Evolutionary conservation across 352 stramenopile species (phyloP).

Genomic region (Globisporangium okanoganense): DNA sequence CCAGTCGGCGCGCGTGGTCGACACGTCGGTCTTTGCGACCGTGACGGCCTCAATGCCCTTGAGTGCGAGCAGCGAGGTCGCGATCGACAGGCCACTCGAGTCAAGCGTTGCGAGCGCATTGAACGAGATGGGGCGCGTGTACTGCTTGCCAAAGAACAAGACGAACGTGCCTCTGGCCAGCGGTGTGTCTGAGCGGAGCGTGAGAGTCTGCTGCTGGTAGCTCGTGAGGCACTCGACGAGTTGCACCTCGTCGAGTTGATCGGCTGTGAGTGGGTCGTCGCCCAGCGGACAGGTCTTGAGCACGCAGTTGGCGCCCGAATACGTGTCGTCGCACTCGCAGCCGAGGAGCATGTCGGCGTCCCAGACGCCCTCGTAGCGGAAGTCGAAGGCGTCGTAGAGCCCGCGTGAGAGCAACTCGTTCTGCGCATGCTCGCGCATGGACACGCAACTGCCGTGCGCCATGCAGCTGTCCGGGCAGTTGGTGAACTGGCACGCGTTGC

Average conservation of each 20-base stretch:
- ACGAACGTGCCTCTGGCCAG: slow-evolving; percentile 57
- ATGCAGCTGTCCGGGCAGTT: slow-evolving; percentile 52
- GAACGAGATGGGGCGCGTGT: slow-evolving; percentile 58
- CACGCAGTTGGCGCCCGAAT: slow-evolving; percentile 40
- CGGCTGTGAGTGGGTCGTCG: slow-evolving; percentile 65
- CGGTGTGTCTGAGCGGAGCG: slow-evolving; percentile 36
- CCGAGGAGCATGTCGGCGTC: slow-evolving; percentile 74
- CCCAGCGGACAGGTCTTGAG: slow-evolving; percentile 59
- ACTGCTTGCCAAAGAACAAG: slow-evolving; percentile 56
- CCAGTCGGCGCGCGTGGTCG: slow-evolving; percentile 40
- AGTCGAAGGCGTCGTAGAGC: slow-evolving; percentile 39
- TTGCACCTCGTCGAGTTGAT: slow-evolving; percentile 60
- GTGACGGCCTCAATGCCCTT: slow-evolving; percentile 31
- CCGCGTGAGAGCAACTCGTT: slow-evolving; percentile 45
- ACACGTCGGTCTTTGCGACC: slow-evolving; percentile 29
- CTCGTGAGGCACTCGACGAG: slow-evolving; percentile 51
- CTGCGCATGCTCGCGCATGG: slow-evolving; percentile 55
- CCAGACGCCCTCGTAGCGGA: slow-evolving; percentile 56
- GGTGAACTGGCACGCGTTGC: slow-evolving; percentile 56
- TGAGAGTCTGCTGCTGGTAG: slow-evolving; percentile 58
- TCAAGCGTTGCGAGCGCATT: slow-evolving; percentile 43
- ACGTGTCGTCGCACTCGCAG: slow-evolving; percentile 72
- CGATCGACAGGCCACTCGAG: slow-evolving; percentile 44
- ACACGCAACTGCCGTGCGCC: slow-evolving; percentile 56
- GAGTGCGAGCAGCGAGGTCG: slow-evolving; percentile 40